Conservation (phyloP, 164 flowering plant genomes). For the Protea cynaroides region DNA sequence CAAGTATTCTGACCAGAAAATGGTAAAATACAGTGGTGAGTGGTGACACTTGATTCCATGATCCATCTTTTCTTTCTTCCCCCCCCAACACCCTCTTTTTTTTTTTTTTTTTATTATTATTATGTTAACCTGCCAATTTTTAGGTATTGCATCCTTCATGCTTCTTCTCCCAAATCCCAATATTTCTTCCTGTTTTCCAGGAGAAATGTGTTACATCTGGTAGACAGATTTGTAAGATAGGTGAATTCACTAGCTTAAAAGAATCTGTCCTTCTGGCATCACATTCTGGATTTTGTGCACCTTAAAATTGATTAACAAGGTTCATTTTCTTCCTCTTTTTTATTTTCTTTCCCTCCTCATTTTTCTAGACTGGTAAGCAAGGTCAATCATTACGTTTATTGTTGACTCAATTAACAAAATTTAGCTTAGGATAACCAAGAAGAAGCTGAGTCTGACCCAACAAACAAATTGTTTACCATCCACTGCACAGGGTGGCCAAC, state of each 20-base stretch:
- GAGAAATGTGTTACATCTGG: not conserved
- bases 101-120: not conserved
- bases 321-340: no score
- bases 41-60: no score
- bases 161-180: not conserved
- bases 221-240: not conserved
- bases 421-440: not conserved
- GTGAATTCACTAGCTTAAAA: not conserved
- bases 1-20: not conserved
- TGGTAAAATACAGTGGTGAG: not conserved
- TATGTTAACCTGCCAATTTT: not conserved
- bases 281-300: not conserved
- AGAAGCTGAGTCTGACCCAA: not conserved
- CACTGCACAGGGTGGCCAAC: not conserved
- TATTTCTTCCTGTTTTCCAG: not conserved
- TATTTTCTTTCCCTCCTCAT: no score
- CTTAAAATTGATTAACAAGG: no score
- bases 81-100: no score
- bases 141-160: not conserved
- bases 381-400: not conserved
- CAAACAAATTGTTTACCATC: not conserved
- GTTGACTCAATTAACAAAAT: not conserved
- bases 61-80: no score
- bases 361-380: not conserved
- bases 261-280: not conserved